Percentiles rank a stretch among this genome's conserved stretches.
phyloP scores from a whole-genome alignment of 1,139 yeast genomes.

The Trichomonascaceae sp. region DNA sequence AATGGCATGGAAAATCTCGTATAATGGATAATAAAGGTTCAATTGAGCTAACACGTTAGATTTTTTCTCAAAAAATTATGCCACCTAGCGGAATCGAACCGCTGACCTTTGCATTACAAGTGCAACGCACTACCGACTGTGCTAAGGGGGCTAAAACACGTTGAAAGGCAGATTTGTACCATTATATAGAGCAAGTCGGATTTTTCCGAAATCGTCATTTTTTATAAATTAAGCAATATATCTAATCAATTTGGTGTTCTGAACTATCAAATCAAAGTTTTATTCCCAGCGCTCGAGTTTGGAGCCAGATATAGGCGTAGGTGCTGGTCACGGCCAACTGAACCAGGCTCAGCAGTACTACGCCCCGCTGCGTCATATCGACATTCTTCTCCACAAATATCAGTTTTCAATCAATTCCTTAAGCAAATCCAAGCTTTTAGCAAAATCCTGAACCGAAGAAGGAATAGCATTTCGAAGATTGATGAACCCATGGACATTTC shows the following conservation, averaged over 20 bases:
- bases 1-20: not conserved
- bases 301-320: too few species aligned
- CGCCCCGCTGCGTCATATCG: too few species aligned
- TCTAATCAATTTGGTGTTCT: too few species aligned
- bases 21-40: not conserved
- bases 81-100: conserved; percentile 57
- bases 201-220: too few species aligned
- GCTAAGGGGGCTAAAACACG: conserved; percentile 43
- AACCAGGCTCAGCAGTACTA: too few species aligned
- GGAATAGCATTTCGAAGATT: not conserved
- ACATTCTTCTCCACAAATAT: too few species aligned
- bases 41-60: not conserved
- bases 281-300: too few species aligned
- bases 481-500: not conserved
- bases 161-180: not conserved
- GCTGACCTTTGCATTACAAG: conserved; percentile 61
- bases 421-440: not conserved
- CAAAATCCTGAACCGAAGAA: not conserved
- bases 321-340: not conserved
- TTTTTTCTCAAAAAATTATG: conserved; percentile 25
- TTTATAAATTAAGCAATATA: too few species aligned
- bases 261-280: too few species aligned
- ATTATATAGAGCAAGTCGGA: not conserved
- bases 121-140: conserved; percentile 61
- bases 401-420: not conserved